Percentiles rank a stretch among this genome's conserved stretches.
Conservation (phyloP, 2,329 filamentous ascomycete genomes). For the Epichloe sibirici region DNA sequence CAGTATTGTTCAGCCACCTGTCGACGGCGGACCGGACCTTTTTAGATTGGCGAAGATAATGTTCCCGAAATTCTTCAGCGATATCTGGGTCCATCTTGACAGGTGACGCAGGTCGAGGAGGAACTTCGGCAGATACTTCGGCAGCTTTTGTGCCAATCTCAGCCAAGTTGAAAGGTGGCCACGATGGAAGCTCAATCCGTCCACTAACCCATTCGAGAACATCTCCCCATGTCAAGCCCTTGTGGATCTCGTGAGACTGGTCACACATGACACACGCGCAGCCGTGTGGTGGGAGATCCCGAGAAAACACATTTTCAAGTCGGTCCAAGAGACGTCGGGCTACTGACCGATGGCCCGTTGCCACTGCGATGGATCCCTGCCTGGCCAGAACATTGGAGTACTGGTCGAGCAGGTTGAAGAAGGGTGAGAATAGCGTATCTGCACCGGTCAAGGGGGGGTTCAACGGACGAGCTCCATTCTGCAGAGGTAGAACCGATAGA, state of each 20-base stretch:
- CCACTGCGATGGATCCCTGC: slow-evolving; percentile 84
- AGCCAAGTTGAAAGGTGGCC: slow-evolving; percentile 76
- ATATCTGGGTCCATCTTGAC: slow-evolving; percentile 84
- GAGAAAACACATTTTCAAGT: slow-evolving; percentile 84
- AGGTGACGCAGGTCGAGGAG: slow-evolving; percentile 45
- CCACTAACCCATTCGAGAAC: slow-evolving; percentile 88
- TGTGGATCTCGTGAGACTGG: slow-evolving; percentile 44
- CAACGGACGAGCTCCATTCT: slow-evolving; percentile 44
- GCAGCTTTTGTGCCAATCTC: slow-evolving; percentile 48
- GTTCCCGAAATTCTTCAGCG: slow-evolving; percentile 82
- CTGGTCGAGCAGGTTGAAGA: slow-evolving; percentile 72
- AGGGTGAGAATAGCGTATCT: slow-evolving; percentile 67
- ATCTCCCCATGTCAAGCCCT: slow-evolving; percentile 86
- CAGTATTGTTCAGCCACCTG: slow-evolving; percentile 74
- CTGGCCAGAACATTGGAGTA: slow-evolving; percentile 72
- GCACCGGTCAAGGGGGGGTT: slow-evolving; percentile 55
- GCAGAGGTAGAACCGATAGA: slow-evolving; percentile 48
- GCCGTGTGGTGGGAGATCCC: slow-evolving; percentile 78
- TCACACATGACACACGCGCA: slow-evolving; percentile 81
- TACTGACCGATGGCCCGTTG: slow-evolving; percentile 90
- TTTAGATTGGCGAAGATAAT: slow-evolving; percentile 87
- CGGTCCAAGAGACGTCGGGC: slow-evolving; percentile 80
- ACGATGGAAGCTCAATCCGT: slow-evolving; percentile 69
- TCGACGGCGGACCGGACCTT: slow-evolving; percentile 89
- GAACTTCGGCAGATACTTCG: slow-evolving; percentile 47